Base-by-base conservation (phyloP, 2,329 filamentous ascomycete species). In the Xylariaceae sp. region DNA sequence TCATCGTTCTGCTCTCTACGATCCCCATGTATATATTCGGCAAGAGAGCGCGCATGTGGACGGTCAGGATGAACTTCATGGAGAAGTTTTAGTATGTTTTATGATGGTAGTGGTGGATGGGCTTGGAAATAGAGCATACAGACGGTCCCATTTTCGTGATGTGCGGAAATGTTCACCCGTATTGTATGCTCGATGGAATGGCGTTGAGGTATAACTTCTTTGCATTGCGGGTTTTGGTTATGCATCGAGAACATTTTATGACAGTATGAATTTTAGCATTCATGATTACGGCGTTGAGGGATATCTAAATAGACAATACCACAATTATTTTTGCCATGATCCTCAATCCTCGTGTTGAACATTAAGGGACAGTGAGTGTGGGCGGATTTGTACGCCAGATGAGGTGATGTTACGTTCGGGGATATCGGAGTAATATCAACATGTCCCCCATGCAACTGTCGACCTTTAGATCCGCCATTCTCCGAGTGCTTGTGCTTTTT, bases 21-120 rank as follows among this genome's bases (percentile, higher is more conserved):
- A 86, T 97, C 50, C 93, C 93, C 0, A 91, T 97, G 88, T 97
- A 94, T 70, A 89, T 97, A 16, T 97, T 85, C 67, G 93, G 93
- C 15, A 97, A 97, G 79, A 77, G 92, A 50, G 86, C 88, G 13
- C 80, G 93, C 15, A 96, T 97, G 91, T 97, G 92, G 93, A 97
- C 92, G 1, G 90, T 92, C 9, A 78, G 89, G 58, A 89, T 81
- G 79, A 91, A 89, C 62, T 75, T 96, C 59, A 92, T 96, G 88
- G 91, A 95, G 81, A 89, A 85, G 67, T 88, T 74, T 53, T 75
- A 67, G 59, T 23, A n/a, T 16, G 27, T 16, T 30, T 23, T 6
- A 2, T 18, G 18, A 21, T 26, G 13, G 9, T 10, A 4, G 10
- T 7, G 29, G 41, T 20, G 7, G 5, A 27, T 10, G 13, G 16